Evolutionary conservation across 495 filamentous ascomycete genomes (phyloP).

Genomic region (Aspergillus sclerotioniger): DNA sequence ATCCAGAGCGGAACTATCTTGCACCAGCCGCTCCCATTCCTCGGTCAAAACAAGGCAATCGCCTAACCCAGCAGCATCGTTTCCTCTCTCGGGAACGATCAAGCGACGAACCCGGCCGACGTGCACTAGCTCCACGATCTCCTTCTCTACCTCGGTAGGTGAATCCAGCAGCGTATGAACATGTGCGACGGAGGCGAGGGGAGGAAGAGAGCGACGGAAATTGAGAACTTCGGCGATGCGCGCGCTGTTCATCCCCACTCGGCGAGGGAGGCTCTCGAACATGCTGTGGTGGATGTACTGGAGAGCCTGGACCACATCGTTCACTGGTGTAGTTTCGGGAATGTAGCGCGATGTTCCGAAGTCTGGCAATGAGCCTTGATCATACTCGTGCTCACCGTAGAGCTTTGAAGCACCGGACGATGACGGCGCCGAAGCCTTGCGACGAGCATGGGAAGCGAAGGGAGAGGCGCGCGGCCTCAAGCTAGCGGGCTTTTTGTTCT

Average conservation of each 20-base stretch:
- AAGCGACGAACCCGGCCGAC: conserved; percentile 63
- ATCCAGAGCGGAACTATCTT: conserved; percentile 41
- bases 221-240: conserved; percentile 70
- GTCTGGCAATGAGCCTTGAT: conserved; percentile 44
- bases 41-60: conserved; percentile 66
- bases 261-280: conserved; percentile 67
- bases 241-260: conserved; percentile 70
- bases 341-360: conserved; percentile 37
- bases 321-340: conserved; percentile 49
- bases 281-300: conserved; percentile 58
- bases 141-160: conserved; percentile 70
- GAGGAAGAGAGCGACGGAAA: conserved; percentile 63
- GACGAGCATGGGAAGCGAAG: conserved; percentile 54
- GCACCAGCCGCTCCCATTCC: conserved; percentile 62
- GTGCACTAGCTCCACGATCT: conserved; percentile 62
- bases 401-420: conserved; percentile 28
- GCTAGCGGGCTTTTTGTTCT: conserved; percentile 33
- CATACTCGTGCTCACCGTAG: conserved; percentile 40
- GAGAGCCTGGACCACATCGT: conserved; percentile 65
- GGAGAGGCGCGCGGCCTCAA: conserved; percentile 39
- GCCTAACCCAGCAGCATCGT: conserved; percentile 57
- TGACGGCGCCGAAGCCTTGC: conserved; percentile 47
- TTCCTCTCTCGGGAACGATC: conserved; percentile 62
- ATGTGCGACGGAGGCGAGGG: conserved; percentile 68
- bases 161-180: conserved; percentile 64